Evolutionary conservation across 768 basidiomycete genomes (phyloP), one percentile per base, ranked within the genome.

Genomic region (Rhizopogon roseolus): DNA sequence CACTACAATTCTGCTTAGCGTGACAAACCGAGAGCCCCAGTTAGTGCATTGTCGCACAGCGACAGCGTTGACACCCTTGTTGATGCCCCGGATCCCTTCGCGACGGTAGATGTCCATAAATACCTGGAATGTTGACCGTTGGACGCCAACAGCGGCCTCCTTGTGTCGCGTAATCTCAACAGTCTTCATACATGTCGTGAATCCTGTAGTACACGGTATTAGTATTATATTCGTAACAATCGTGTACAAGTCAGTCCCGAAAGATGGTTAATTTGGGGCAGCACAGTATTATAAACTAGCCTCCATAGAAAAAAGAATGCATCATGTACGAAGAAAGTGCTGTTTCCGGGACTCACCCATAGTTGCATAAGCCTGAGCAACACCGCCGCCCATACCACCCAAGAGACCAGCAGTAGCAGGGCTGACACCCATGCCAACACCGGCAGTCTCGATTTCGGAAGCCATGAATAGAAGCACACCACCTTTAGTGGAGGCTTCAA

Each of bases 131-230:
- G 96, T 98, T 50, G 90, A 92, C 10, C 93, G 92, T 66, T 91
- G 87, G 40, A 86, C 79, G 39, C 97, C 97, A 28, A 81, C 70
- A 14, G 87, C 84, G 22, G 86, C 90, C 62, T 92, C 89, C 73
- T 99, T 99, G 65, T 90, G 88, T 62, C 95, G 87, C 45, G 95
- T 98, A 60, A 98, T 98, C 72, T 96, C 94, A 58, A 84, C 97
- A 19, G 97, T 99, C 75, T 99, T 99, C 97, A 99, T 99, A 72
- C 93, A 97, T 41, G 96, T 98, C 73, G 93, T 96, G 76, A 98
- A 93, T 62, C 96, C 94, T 97, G 60, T 39, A 52, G 45, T 14
- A 41, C 43, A 36, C 58, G 6, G 34, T 60, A 29, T 50, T 38
- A 69, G 56, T 38, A 50, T 55, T 52, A 22, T 0, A 38, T 2